Percentiles rank a stretch among this genome's conserved stretches.
Conservation (phyloP, 2,329 filamentous ascomycete genomes). For the Hortaea sp. region DNA sequence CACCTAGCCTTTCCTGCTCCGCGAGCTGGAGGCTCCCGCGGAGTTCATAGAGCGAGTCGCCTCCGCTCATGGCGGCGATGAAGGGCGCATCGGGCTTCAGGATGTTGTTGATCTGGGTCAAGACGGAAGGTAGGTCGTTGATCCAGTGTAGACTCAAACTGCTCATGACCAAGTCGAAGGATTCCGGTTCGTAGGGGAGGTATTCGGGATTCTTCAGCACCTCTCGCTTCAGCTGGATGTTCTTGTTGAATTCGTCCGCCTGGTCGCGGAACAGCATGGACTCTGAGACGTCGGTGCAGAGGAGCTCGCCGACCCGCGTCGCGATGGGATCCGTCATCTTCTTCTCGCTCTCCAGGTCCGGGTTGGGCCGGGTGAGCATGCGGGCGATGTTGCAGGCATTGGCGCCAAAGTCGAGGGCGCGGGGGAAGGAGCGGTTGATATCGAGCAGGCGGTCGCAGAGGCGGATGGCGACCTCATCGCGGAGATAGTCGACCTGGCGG, state of each 20-base stretch:
- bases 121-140: constrained; percentile 81
- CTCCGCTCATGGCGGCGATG: constrained; percentile 91
- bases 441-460: constrained; percentile 82
- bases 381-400: constrained; percentile 92
- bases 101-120: constrained; percentile 74
- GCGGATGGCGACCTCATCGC: constrained; percentile 79
- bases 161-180: constrained; percentile 84
- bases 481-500: constrained; percentile 79
- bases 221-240: constrained; percentile 61
- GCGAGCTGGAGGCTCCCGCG: constrained; percentile 88
- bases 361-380: constrained; percentile 54
- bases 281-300: constrained; percentile 72
- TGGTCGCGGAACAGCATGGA: constrained; percentile 72
- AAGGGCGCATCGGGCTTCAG: constrained; percentile 88
- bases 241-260: constrained; percentile 61
- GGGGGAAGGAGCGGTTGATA: constrained; percentile 78
- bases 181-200: constrained; percentile 62
- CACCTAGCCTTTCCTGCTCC: constrained; percentile 81
- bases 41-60: constrained; percentile 86
- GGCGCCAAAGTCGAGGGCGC: constrained; percentile 83
- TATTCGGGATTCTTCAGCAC: constrained; percentile 66
- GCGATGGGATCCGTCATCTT: constrained; percentile 58
- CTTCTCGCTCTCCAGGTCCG: constrained; percentile 54
- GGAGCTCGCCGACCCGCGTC: constrained; percentile 60
- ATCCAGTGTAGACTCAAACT: constrained; percentile 92